phyloP scores from a whole-genome alignment of 163 green algal genomes.

The Smithsoniella earleae region DNA sequence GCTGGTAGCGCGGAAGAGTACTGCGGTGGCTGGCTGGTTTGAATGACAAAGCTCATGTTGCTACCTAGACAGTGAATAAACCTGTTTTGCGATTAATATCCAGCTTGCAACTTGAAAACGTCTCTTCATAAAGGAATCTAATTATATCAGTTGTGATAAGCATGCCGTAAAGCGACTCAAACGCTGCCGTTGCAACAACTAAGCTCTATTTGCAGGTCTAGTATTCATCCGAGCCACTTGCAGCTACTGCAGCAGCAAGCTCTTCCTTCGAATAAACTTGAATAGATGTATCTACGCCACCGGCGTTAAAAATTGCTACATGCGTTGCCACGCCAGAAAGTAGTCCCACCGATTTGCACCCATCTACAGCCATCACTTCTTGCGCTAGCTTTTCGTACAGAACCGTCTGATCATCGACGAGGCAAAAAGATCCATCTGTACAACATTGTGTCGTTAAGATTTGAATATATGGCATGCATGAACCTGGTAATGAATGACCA shows the following conservation, averaged over 20 bases:
- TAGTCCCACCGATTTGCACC: constrained; percentile 8
- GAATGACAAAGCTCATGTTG: too few species aligned
- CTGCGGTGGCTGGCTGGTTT: too few species aligned
- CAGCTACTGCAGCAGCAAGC: neutral
- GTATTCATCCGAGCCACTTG: too few species aligned
- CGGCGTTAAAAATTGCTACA: constrained; percentile 7
- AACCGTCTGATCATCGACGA: constrained; percentile 26
- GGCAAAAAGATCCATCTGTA: constrained; percentile 24
- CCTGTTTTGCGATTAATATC: too few species aligned
- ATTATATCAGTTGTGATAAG: too few species aligned
- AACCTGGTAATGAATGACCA: constrained; percentile 36
- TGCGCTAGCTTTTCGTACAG: constrained; percentile 35
- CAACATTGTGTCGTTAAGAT: neutral
- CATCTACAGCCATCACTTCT: constrained; percentile 32
- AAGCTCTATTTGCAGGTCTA: too few species aligned
- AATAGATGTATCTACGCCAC: neutral
- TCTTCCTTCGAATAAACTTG: constrained; percentile 19
- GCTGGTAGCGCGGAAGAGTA: too few species aligned
- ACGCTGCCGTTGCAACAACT: too few species aligned
- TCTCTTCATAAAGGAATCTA: too few species aligned
- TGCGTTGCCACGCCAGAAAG: constrained; percentile 36
- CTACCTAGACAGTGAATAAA: too few species aligned
- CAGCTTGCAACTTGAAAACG: too few species aligned
- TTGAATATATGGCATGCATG: neutral
- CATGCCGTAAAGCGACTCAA: too few species aligned